Conservation (phyloP, 257 asterid genomes). For the Rauvolfia tetraphylla region DNA sequence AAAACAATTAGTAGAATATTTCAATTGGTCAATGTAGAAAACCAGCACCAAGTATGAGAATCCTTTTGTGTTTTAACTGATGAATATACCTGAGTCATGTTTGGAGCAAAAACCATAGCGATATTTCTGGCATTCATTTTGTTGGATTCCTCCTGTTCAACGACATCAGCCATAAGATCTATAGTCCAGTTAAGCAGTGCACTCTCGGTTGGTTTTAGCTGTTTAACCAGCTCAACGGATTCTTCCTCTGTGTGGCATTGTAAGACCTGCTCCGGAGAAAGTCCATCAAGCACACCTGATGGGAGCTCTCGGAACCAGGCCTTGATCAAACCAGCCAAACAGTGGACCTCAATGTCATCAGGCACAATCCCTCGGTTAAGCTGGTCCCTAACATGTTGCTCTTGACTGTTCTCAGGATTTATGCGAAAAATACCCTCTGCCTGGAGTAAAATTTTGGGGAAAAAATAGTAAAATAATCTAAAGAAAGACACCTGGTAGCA, state of each 20-base stretch:
- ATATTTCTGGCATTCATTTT: slow-evolving; percentile 94
- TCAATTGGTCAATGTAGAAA: not conserved
- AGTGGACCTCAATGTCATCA: slow-evolving; percentile 80
- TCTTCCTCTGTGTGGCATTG: slow-evolving; percentile 25
- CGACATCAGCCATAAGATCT: slow-evolving; percentile 96
- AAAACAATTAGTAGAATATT: not conserved
- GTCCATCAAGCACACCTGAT: slow-evolving; percentile 27
- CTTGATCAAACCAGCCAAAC: slow-evolving; percentile 89
- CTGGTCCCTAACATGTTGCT: slow-evolving; percentile 82
- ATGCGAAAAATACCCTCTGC: slow-evolving; percentile 96
- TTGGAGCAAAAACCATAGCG: slow-evolving; percentile 97
- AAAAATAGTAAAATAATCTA: slow-evolving; percentile 16
- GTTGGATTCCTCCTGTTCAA: slow-evolving; percentile 83
- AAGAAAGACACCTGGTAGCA: not conserved
- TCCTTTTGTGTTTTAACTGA: not conserved
- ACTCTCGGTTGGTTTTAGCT: slow-evolving; percentile 18
- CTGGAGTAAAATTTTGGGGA: slow-evolving; percentile 36
- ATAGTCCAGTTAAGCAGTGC: slow-evolving; percentile 79
- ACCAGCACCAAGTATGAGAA: not conserved
- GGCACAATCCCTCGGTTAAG: slow-evolving; percentile 93
- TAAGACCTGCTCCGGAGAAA: slow-evolving; percentile 26
- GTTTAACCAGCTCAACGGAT: slow-evolving; percentile 17
- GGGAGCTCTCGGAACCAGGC: slow-evolving; percentile 69
- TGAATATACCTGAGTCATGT: slow-evolving; percentile 78
- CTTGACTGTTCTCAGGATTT: slow-evolving; percentile 91